phyloP scores from a whole-genome alignment of 805 yeast species.

The Ogataea saltuana region DNA sequence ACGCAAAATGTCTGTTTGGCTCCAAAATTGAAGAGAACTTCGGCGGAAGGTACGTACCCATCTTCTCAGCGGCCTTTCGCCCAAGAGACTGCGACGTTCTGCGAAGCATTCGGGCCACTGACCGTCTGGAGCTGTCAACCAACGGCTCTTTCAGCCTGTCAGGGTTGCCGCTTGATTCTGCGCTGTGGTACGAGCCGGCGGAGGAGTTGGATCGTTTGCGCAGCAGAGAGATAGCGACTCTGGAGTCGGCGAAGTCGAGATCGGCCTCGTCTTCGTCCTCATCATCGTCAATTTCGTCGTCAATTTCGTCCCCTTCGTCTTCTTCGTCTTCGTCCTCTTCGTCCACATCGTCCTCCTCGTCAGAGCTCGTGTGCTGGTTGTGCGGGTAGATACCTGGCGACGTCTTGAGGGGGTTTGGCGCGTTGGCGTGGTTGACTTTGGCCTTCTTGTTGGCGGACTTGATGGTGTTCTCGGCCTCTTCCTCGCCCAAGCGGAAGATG shows the following conservation, averaged over 20 bases:
- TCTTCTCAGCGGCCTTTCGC: slow-evolving; percentile 78
- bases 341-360: slow-evolving; percentile 40
- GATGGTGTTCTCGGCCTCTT: slow-evolving; percentile 37
- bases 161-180: slow-evolving; percentile 17
- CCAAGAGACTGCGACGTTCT: slow-evolving; percentile 78
- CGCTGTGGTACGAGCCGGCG: slow-evolving; percentile 30
- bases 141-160: slow-evolving; percentile 53
- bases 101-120: slow-evolving; percentile 74
- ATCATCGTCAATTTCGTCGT: slow-evolving; percentile 25
- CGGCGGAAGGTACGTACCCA: slow-evolving; percentile 87
- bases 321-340: slow-evolving; percentile 31
- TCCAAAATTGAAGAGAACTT: slow-evolving; percentile 84
- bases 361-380: slow-evolving; percentile 29
- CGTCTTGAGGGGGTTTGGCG: slow-evolving; percentile 23
- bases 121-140: slow-evolving; percentile 67
- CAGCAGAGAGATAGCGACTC: slow-evolving; percentile 16
- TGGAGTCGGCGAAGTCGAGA: slow-evolving; percentile 17
- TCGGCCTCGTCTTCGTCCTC: slow-evolving; percentile 21
- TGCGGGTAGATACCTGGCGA: slow-evolving; percentile 26
- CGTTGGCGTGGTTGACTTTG: slow-evolving; percentile 13
- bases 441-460: slow-evolving; percentile 23
- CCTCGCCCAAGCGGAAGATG: slow-evolving; percentile 71
- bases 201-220: slow-evolving; percentile 30
- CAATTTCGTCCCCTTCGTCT: slow-evolving; percentile 24
- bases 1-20: slow-evolving; percentile 93